A percentile compares a stretch with the other conserved stretches of the same genome.
Evolutionary conservation across 192 early-diverging fungal genomes (phyloP).

Genomic region (Backusella liffmaniae): DNA sequence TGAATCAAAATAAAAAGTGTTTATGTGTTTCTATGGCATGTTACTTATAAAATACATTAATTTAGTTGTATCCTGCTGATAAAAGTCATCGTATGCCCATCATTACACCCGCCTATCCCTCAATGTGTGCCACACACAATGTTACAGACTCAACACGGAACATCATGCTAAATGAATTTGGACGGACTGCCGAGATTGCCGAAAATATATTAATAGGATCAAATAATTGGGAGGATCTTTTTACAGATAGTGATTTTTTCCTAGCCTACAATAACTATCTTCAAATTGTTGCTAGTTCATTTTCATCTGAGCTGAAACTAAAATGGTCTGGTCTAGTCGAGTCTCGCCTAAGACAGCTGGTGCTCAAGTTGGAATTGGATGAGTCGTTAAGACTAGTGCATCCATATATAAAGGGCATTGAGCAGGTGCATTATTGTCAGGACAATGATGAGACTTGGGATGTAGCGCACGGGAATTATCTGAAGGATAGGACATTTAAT

Average conservation of each 20-base stretch:
- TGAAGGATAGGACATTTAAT: slow-evolving; percentile 32
- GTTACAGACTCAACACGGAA: slow-evolving; percentile 83
- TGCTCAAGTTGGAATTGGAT: slow-evolving; percentile 79
- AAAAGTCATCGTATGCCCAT: slow-evolving; percentile 92
- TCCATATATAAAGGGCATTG: slow-evolving; percentile 88
- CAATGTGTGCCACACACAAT: slow-evolving; percentile 98
- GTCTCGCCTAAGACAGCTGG: slow-evolving; percentile 84
- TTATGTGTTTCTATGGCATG: neutral
- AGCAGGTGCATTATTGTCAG: slow-evolving; percentile 61
- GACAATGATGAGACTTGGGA: slow-evolving; percentile 69
- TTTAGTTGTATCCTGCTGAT: slow-evolving; percentile 71
- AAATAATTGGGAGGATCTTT: slow-evolving; percentile 77
- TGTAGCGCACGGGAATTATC: slow-evolving; percentile 65
- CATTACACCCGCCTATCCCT: slow-evolving; percentile 98
- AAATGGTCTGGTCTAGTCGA: slow-evolving; percentile 90
- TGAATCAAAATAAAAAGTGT: neutral
- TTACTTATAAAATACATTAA: neutral
- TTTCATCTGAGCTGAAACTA: slow-evolving; percentile 69
- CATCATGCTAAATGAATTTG: slow-evolving; percentile 85
- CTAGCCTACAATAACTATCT: slow-evolving; percentile 84
- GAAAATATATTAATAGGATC: slow-evolving; percentile 75
- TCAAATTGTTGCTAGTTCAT: slow-evolving; percentile 84
- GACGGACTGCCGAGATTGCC: slow-evolving; percentile 73
- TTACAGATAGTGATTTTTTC: slow-evolving; percentile 88
- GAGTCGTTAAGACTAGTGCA: slow-evolving; percentile 74